A percentile compares a stretch with the other conserved stretches of the same genome.
These are phyloP conservation scores for Dryadomyces sulphureus DNA, from an alignment of 2,329 filamentous ascomycete genomes.

Conservation along the genomic window DNA sequence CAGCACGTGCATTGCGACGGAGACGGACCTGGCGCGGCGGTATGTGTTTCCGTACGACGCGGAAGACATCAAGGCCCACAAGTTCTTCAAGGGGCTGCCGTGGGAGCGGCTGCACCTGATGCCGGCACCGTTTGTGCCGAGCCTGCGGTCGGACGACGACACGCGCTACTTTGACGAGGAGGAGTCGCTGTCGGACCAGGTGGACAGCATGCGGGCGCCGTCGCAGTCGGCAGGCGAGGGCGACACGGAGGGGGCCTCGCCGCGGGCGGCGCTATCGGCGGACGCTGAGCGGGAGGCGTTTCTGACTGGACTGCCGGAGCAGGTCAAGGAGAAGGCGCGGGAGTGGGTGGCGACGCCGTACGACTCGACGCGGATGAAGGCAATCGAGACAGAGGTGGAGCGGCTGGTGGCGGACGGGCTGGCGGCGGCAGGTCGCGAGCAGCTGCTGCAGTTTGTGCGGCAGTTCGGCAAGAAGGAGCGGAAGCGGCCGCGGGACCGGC, in stretches of 20 bases:
- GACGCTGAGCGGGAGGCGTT: constrained; percentile 17
- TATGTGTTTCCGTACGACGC: constrained; percentile 76
- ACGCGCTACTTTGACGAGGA: constrained; percentile 86
- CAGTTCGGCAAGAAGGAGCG: constrained; percentile 48
- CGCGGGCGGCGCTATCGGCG: neutral
- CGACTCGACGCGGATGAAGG: constrained; percentile 31
- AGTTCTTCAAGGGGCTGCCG: constrained; percentile 66
- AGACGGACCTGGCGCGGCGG: constrained; percentile 23
- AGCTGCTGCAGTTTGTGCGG: constrained; percentile 34
- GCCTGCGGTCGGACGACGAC: constrained; percentile 52
- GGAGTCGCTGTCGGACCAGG: constrained; percentile 47
- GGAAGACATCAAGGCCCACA: constrained; percentile 76
- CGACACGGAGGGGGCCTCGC: neutral
- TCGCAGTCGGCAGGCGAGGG: neutral
- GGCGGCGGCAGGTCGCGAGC: constrained; percentile 21
- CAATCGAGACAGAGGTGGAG: constrained; percentile 34
- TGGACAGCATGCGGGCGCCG: constrained; percentile 3
- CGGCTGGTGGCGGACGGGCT: constrained; percentile 16
- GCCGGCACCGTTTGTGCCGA: constrained; percentile 66
- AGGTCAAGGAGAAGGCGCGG: constrained; percentile 27
- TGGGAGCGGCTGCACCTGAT: constrained; percentile 64
- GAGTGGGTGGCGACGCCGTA: constrained; percentile 32
- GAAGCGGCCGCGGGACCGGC: constrained; percentile 69
- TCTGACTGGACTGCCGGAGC: constrained; percentile 23
- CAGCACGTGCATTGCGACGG: constrained; percentile 7